Percentiles rank a stretch among this genome's conserved stretches.
Evolutionary conservation across 257 asterid genomes (phyloP).

Genomic region (Solanum pennellii): DNA sequence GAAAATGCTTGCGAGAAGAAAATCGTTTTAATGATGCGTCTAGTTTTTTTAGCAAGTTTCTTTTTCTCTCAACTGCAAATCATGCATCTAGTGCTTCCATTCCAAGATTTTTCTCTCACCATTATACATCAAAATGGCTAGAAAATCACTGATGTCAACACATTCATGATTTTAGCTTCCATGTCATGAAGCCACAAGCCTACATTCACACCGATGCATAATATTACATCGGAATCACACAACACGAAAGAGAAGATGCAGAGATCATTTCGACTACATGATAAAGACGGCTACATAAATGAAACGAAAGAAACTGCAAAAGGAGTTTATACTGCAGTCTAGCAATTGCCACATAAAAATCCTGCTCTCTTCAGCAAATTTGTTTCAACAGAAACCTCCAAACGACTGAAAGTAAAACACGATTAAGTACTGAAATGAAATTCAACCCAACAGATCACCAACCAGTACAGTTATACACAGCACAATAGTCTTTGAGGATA

Average conservation of each 20-base stretch:
- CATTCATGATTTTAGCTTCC: background rate
- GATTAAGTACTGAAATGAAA: background rate
- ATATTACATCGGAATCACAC: background rate
- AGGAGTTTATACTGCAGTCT: background rate
- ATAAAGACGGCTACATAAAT: background rate
- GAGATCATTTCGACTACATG: background rate
- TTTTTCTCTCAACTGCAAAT: background rate
- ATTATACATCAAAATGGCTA: background rate
- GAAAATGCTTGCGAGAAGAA: background rate
- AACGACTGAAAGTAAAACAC: background rate
- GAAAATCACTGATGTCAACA: background rate
- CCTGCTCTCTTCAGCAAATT: background rate
- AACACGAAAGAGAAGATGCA: background rate
- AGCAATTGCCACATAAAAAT: background rate
- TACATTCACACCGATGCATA: background rate
- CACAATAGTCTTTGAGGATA: background rate
- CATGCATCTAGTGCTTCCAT: background rate
- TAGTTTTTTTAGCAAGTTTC: background rate
- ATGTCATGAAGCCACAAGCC: background rate
- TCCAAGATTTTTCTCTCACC: background rate
- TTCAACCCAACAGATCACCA: background rate
- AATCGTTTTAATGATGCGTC: background rate
- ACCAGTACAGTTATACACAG: background rate
- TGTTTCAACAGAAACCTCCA: background rate
- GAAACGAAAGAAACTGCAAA: background rate